These are phyloP conservation scores for Kalmanozyma brasiliensis DNA, from an alignment of 1,284 basidiomycete genomes.

Conservation along the genomic window DNA sequence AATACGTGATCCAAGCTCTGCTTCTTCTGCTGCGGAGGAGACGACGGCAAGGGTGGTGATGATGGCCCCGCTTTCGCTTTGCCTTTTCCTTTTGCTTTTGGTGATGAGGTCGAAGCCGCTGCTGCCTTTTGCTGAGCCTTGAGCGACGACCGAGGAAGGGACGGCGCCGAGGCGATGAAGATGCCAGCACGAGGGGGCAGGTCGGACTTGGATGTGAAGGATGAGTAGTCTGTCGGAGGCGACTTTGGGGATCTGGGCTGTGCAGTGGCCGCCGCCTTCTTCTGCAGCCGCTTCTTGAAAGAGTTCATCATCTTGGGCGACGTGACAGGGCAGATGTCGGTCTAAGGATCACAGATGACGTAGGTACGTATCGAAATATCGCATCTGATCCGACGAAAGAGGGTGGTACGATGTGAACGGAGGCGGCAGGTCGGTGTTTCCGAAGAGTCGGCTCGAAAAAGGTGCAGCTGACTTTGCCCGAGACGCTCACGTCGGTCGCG, in stretches of 20 bases:
- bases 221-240: conserved; percentile 25
- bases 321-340: neutral
- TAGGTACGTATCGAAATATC: no score
- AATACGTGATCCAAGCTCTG: conserved; percentile 39
- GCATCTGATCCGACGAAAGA: no score
- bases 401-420: no score
- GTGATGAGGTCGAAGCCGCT: neutral
- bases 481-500: no score
- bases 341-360: no score
- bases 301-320: conserved; percentile 40
- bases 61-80: no score
- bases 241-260: conserved; percentile 3
- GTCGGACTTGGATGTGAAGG: conserved; percentile 11
- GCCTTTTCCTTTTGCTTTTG: neutral
- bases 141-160: conserved; percentile 8
- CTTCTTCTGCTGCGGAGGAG: neutral
- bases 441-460: no score
- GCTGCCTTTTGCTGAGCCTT: conserved; percentile 5
- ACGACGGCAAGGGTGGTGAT: neutral
- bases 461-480: no score
- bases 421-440: no score
- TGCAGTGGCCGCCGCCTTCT: conserved; percentile 22
- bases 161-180: conserved; percentile 20
- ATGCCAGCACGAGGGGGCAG: conserved; percentile 38
- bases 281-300: conserved; percentile 42